Evolutionary conservation across 495 filamentous ascomycete genomes (phyloP), one percentile per base, ranked within the genome.

Genomic region (Podospora comata): DNA sequence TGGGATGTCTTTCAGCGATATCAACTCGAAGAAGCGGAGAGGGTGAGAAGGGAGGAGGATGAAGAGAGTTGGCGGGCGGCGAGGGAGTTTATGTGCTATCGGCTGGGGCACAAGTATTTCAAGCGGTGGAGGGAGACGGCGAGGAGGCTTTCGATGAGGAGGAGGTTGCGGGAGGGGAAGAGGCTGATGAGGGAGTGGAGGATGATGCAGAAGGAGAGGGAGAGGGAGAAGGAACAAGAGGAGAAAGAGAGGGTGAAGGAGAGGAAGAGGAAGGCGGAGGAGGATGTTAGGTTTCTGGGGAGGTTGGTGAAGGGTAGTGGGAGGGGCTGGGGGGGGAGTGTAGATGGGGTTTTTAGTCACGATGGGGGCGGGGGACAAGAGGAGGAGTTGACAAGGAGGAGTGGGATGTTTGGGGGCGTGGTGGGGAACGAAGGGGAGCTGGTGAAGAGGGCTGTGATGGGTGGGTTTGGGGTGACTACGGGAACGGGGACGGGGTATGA

Each of bases 51-150:
- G 60, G 84, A 83, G 34, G 79, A 80, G 58, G 80, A 83, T 20
- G 76, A 80, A 5, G 58, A 70, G 26, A 79, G 79, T 0, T 78
- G 76, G 75, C 67, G 74, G 3, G 65, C 78, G 54, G 80, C 81
- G 30, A 73, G 79, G 26, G 64, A 79, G 15, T 82, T 78, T 70
- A 76, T 79, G 68, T 70, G 65, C 16, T 76, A 81, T 55, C 80
- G 75, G 15, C 73, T 87, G 30, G 68, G 71, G 15, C 75, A 81
- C 32, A 85, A 82, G 60, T 87, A 77, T 72, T 82, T 82, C 32
- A 80, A 82, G 60, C 70, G 74, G 13, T 87, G 85, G 85, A 78
- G 79, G 60, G 70, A 82, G 28, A 72, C 68, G 27, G 80, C 81
- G 13, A 72, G 80, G 2, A 57, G 62, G 1, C 72, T 70, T 7